phyloP scores from a whole-genome alignment of 2,329 filamentous ascomycete genomes.

The Dactylonectria macrodidyma region DNA sequence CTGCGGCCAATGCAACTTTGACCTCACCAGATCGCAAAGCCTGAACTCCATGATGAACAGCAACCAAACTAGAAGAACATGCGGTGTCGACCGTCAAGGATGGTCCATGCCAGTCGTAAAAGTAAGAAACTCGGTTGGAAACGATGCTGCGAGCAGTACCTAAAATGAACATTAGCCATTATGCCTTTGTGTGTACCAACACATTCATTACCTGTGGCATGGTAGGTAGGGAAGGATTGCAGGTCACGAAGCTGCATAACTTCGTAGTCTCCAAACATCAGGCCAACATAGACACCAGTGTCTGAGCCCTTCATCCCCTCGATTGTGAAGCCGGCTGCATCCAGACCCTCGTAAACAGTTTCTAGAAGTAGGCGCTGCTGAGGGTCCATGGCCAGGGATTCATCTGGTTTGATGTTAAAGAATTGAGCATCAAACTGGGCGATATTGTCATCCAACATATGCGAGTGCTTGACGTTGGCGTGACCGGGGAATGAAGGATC shows the following conservation, averaged over 20 bases:
- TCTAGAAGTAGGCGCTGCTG: no score
- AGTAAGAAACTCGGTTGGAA: conserved; percentile 59
- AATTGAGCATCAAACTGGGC: no score
- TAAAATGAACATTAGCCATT: no score
- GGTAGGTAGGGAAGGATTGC: no score
- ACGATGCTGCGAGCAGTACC: conserved; percentile 53
- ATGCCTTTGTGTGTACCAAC: no score
- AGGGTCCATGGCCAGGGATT: no score
- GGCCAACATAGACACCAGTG: conserved; percentile 56
- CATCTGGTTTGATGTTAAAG: no score
- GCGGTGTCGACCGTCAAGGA: conserved; percentile 40
- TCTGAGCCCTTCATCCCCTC: no score
- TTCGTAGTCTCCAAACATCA: conserved; percentile 56
- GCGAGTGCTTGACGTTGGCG: conserved; percentile 47
- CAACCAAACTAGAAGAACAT: conserved; percentile 36
- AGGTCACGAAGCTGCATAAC: conserved; percentile 43
- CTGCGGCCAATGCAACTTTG: conserved; percentile 37
- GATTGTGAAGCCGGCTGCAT: no score
- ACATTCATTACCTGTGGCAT: no score
- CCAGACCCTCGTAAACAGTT: no score
- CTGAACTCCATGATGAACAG: conserved; percentile 41
- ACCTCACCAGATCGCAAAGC: conserved; percentile 62
- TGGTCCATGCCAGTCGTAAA: conserved; percentile 45
- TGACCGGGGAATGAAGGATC: conserved; percentile 49
- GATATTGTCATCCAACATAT: conserved; percentile 38